A percentile compares a stretch with the other conserved stretches of the same genome.
Conservation (phyloP, 495 filamentous ascomycete genomes). For the Neurospora sp. region DNA sequence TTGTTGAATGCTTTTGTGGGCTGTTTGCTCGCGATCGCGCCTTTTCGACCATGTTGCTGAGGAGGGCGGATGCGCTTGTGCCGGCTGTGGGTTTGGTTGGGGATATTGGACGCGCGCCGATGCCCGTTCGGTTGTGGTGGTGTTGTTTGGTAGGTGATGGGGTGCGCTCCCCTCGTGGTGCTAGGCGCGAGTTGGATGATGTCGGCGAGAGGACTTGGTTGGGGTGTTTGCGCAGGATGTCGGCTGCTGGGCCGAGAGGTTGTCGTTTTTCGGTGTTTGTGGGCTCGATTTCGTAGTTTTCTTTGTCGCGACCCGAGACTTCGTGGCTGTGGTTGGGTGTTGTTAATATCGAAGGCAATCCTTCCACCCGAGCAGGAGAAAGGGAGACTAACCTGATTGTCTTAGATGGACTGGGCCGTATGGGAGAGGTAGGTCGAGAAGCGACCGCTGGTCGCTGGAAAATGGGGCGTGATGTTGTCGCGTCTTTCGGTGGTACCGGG, state of each 20-base stretch:
- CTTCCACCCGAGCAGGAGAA: not conserved
- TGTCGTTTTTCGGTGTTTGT: constrained; percentile 38
- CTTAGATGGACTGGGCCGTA: constrained; percentile 36
- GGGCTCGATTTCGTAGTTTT: constrained; percentile 50
- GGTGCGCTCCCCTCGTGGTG: constrained; percentile 26
- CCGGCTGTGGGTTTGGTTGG: constrained; percentile 31
- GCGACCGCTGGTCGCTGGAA: not conserved
- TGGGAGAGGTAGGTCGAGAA: constrained; percentile 8
- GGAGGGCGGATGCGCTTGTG: constrained; percentile 17
- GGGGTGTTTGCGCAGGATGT: constrained; percentile 17
- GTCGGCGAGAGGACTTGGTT: constrained; percentile 65
- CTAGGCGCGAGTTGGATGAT: constrained; percentile 65
- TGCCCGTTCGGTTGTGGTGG: constrained; percentile 29
- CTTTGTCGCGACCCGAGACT: constrained; percentile 61
- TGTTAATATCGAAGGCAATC: constrained; percentile 1
- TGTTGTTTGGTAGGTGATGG: constrained; percentile 10
- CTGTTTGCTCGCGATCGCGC: constrained; percentile 30
- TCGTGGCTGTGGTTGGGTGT: constrained; percentile 40
- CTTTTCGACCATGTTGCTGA: constrained; percentile 54
- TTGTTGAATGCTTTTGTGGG: constrained; percentile 5
- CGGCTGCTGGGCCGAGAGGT: constrained; percentile 16
- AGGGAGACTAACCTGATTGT: constrained; percentile 48
- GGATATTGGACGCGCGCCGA: constrained; percentile 29
- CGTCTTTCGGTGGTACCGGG: constrained; percentile 28
- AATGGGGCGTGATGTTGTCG: constrained; percentile 5